A percentile compares a stretch with the other conserved stretches of the same genome.
Evolutionary conservation across 345 rosid species (phyloP).

Genomic region (Bruguiera sexangula): DNA sequence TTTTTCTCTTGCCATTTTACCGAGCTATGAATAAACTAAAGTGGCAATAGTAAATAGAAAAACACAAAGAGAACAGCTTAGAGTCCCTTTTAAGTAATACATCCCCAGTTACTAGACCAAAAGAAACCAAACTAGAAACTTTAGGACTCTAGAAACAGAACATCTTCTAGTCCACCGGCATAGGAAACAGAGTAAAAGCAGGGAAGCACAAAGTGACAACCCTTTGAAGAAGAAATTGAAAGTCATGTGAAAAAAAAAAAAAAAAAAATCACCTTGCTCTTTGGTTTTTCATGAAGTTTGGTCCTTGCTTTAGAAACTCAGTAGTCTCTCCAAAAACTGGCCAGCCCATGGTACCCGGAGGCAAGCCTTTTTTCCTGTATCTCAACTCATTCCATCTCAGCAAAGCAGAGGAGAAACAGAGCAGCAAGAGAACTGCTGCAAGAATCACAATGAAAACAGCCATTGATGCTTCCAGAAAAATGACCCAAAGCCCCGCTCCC

Average conservation of each 20-base stretch:
- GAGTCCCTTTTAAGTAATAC: not conserved
- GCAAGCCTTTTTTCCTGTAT: conserved; percentile 57
- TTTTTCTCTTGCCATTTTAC: not conserved
- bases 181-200: not conserved
- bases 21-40: not conserved
- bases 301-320: conserved; percentile 73
- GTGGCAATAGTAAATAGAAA: not conserved
- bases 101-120: not conserved
- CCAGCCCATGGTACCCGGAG: conserved; percentile 96
- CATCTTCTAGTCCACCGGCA: not conserved
- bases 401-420: conserved; percentile 52
- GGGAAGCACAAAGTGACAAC: not conserved
- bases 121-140: not conserved
- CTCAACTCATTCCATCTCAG: conserved; percentile 69
- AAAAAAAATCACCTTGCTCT: conserved; percentile 43
- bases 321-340: conserved; percentile 81
- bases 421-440: conserved; percentile 21
- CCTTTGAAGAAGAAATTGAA: not conserved
- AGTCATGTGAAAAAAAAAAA: not conserved
- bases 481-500: not conserved
- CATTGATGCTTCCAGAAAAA: conserved; percentile 41
- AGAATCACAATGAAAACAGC: conserved; percentile 48
- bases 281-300: conserved; percentile 71
- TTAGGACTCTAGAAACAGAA: not conserved
- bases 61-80: not conserved